Conservation (phyloP, 345 rosid genomes). For the Eucalyptus pumila region DNA sequence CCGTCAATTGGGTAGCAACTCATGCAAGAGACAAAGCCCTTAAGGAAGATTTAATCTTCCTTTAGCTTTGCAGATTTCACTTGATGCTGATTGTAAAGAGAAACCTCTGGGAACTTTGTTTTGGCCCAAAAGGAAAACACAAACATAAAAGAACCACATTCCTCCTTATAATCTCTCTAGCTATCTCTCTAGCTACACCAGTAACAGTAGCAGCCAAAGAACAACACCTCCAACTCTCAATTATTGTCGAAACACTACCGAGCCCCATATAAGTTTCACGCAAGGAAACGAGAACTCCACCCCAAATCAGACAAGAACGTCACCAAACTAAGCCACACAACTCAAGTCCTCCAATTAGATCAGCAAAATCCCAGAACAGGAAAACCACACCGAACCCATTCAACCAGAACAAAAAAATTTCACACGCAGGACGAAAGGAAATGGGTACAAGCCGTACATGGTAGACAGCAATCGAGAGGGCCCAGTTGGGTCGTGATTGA, state of each 20-base stretch:
- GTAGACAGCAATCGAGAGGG: conserved; percentile 80
- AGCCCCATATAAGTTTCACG: background rate
- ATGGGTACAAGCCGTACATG: conserved; percentile 22
- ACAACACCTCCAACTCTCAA: background rate
- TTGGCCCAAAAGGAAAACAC: background rate
- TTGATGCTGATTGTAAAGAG: background rate
- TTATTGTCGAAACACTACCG: background rate
- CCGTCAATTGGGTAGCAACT: background rate
- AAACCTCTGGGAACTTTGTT: background rate
- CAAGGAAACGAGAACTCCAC: background rate
- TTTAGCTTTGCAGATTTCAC: background rate
- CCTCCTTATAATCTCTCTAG: background rate
- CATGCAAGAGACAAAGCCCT: background rate
- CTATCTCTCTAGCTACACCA: background rate
- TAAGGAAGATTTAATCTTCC: background rate
- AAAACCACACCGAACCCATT: background rate
- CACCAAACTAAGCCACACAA: background rate
- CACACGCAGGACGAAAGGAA: background rate
- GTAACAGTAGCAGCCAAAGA: background rate
- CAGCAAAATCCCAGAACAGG: background rate
- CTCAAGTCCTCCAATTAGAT: background rate
- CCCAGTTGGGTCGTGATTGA: conserved; percentile 61
- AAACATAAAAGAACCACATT: background rate
- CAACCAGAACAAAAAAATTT: background rate
- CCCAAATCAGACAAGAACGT: background rate